phyloP scores from a whole-genome alignment of 2,329 filamentous ascomycete species.

The Colletotrichum sp. region DNA sequence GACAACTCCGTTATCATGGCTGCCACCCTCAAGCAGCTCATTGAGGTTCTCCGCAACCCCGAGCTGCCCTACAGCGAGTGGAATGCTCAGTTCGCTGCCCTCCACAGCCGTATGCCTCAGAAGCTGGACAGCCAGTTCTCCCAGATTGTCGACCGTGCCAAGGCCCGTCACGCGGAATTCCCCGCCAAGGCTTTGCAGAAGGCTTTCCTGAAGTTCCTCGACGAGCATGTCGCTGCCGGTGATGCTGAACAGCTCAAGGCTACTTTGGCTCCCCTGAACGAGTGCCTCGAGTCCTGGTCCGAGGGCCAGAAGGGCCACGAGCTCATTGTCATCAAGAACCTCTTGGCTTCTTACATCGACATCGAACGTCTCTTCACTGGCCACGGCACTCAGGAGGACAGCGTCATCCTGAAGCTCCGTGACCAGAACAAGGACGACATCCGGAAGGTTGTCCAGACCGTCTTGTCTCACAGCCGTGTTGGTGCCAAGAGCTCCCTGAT shows the following conservation, averaged over 20 bases:
- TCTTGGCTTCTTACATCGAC: slow-evolving; percentile 82
- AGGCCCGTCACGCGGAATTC: slow-evolving; percentile 82
- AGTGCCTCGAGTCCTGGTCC: slow-evolving; percentile 79
- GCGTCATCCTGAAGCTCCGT: slow-evolving; percentile 90
- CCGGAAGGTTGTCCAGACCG: slow-evolving; percentile 80
- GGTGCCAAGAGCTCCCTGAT: slow-evolving; percentile 93
- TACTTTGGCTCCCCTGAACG: slow-evolving; percentile 76
- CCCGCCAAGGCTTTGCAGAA: slow-evolving; percentile 87
- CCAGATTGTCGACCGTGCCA: slow-evolving; percentile 85
- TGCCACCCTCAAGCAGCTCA: slow-evolving; percentile 81
- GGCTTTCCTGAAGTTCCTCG: slow-evolving; percentile 85
- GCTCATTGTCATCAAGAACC: slow-evolving; percentile 76
- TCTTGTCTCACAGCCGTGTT: slow-evolving; percentile 92
- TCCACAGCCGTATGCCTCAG: slow-evolving; percentile 97
- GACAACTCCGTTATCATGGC: slow-evolving; percentile 98
- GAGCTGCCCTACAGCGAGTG: slow-evolving; percentile 97
- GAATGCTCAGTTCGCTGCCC: slow-evolving; percentile 91
- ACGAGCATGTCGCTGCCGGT: slow-evolving; percentile 76
- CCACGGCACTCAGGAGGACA: slow-evolving; percentile 85
- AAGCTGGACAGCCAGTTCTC: slow-evolving; percentile 85
- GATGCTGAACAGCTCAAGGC: slow-evolving; percentile 78
- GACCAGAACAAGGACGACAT: slow-evolving; percentile 97
- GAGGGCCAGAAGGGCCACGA: slow-evolving; percentile 93
- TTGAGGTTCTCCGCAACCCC: slow-evolving; percentile 87
- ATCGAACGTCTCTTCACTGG: slow-evolving; percentile 90